Conservation (phyloP, 2,329 filamentous ascomycete genomes). For the Metarhizium sp. region DNA sequence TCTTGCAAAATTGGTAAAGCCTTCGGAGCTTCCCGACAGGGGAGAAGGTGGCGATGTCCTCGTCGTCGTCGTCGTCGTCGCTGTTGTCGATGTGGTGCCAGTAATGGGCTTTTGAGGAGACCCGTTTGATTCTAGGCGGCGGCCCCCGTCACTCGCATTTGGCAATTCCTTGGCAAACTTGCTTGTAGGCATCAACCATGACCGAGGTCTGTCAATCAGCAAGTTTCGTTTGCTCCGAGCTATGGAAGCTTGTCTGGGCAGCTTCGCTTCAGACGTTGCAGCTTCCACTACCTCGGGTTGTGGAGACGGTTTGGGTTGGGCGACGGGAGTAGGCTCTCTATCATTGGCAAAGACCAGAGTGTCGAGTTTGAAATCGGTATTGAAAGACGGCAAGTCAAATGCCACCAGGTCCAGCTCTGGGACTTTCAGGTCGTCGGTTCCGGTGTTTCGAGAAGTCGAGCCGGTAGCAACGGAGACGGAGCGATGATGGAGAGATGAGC, state of each 20-base stretch:
- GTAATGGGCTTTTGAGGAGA: background rate
- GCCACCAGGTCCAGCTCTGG: constrained; percentile 20
- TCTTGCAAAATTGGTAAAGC: constrained; percentile 28
- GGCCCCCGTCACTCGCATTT: constrained; percentile 8
- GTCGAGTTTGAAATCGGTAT: constrained; percentile 39
- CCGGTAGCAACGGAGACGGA: background rate
- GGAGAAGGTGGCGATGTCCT: constrained; percentile 17
- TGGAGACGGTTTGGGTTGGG: constrained; percentile 8
- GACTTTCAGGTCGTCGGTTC: background rate
- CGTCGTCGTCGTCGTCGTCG: constrained; percentile 13
- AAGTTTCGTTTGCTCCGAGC: constrained; percentile 32
- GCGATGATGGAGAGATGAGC: background rate
- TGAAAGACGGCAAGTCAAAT: constrained; percentile 45
- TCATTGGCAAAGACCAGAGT: constrained; percentile 31
- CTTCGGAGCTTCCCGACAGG: constrained; percentile 24
- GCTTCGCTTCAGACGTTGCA: constrained; percentile 1
- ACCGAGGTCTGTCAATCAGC: constrained; percentile 38
- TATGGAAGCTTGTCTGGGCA: constrained; percentile 8
- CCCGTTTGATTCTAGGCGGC: background rate
- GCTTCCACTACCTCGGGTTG: background rate
- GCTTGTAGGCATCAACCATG: constrained; percentile 39
- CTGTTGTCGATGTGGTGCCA: background rate
- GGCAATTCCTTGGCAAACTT: constrained; percentile 25
- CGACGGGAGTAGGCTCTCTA: background rate
- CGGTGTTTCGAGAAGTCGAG: background rate